Evolutionary conservation across 768 basidiomycete genomes (phyloP).

Genomic region (Russula griseocarnosa): DNA sequence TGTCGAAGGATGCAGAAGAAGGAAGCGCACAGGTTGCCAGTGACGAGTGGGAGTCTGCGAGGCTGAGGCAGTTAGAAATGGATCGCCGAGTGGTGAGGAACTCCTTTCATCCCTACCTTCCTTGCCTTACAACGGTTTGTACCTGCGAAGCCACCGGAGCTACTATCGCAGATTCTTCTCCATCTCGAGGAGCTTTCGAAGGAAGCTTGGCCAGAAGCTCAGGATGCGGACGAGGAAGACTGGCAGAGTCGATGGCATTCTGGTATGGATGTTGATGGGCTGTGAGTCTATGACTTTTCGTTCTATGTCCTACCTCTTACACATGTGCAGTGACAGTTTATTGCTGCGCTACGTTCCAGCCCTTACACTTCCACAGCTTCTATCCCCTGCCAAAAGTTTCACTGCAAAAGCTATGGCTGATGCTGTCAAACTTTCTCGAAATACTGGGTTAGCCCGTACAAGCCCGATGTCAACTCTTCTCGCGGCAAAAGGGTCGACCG

Average conservation of each 20-base stretch:
- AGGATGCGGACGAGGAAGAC: slow-evolving; percentile 28
- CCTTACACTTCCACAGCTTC: slow-evolving; percentile 45
- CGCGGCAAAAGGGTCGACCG: slow-evolving; percentile 64
- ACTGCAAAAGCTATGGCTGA: slow-evolving; percentile 56
- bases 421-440: slow-evolving; percentile 60
- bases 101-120: background rate
- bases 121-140: slow-evolving; percentile 11
- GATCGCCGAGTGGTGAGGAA: slow-evolving; percentile 62
- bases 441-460: slow-evolving; percentile 46
- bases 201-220: slow-evolving; percentile 49
- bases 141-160: slow-evolving; percentile 56
- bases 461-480: slow-evolving; percentile 72
- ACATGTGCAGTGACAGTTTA: slow-evolving; percentile 38
- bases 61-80: slow-evolving; percentile 51
- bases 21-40: slow-evolving; percentile 33
- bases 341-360: slow-evolving; percentile 47
- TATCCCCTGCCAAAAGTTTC: slow-evolving; percentile 52
- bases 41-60: slow-evolving; percentile 68
- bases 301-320: slow-evolving; percentile 7
- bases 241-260: slow-evolving; percentile 39
- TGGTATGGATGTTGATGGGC: slow-evolving; percentile 49
- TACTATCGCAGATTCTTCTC: slow-evolving; percentile 53
- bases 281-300: slow-evolving; percentile 45
- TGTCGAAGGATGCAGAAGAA: slow-evolving; percentile 13
- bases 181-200: slow-evolving; percentile 50